Percentiles rank a stretch among this genome's conserved stretches.
These are phyloP conservation scores for Ceratocystis lukuohia DNA, from an alignment of 2,329 filamentous ascomycete genomes.

Conservation along the genomic window DNA sequence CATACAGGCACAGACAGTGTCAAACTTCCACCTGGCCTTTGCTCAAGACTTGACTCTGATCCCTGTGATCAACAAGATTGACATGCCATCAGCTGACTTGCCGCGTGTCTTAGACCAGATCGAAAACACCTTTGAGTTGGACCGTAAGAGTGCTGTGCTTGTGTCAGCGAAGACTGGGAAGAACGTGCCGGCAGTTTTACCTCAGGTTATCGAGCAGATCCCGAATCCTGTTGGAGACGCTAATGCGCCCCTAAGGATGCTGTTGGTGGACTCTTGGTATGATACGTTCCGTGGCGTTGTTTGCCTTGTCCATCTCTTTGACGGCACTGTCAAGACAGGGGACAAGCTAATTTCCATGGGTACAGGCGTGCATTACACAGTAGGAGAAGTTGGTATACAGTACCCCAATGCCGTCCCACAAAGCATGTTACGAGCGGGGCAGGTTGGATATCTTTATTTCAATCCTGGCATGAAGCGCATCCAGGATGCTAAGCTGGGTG, in stretches of 20 bases:
- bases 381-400: constrained; percentile 95
- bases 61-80: constrained; percentile 93
- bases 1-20: constrained; percentile 93
- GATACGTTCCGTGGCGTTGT: constrained; percentile 92
- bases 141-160: constrained; percentile 52
- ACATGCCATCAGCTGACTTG: constrained; percentile 81
- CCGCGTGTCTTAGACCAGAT: constrained; percentile 77
- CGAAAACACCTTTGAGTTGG: constrained; percentile 72
- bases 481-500: constrained; percentile 88
- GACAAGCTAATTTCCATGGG: constrained; percentile 80
- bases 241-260: constrained; percentile 54
- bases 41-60: constrained; percentile 76
- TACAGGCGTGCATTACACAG: constrained; percentile 77
- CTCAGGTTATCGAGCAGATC: constrained; percentile 72
- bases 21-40: constrained; percentile 97
- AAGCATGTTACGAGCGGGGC: constrained; percentile 67
- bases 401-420: constrained; percentile 80
- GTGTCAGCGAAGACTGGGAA: constrained; percentile 91
- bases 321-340: constrained; percentile 69
- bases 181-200: constrained; percentile 72
- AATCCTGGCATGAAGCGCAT: constrained; percentile 97
- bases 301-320: constrained; percentile 79
- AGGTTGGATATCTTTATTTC: constrained; percentile 94
- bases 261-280: constrained; percentile 97
- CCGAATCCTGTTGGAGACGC: constrained; percentile 66